Evolutionary conservation across 495 filamentous ascomycete species (phyloP), one percentile per base, ranked within the genome.

Genomic region (Cenococcum geophilum): DNA sequence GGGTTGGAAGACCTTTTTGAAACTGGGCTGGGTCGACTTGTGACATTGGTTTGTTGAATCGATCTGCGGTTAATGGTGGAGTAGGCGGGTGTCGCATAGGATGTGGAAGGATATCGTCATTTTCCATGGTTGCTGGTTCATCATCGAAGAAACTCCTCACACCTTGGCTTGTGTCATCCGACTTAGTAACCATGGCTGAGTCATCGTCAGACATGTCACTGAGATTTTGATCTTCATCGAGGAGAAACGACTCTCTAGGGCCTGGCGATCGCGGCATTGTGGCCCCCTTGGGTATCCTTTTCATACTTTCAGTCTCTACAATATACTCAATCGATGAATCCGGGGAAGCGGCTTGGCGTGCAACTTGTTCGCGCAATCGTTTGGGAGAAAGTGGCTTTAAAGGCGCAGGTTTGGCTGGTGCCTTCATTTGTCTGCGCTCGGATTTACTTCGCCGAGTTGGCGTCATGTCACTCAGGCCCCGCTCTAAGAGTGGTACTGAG

Each of bases 161-260:
- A 47, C 70, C 73, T 16, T 73, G 61, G 43, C 66, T 69, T 1
- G 66, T 66, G 16, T 65, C 62, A 20, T 64, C 70, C 32, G 76
- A 78, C 32, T 84, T 80, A 34, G 74, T 80, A 25, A 84, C 77
- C 21, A 82, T 71, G 8, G 84, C 76, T 1, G 92, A 93, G 32
- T 92, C 62, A 59, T 95, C 89, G 11, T 89, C 91, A 14, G 89
- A 92, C 14, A 92, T 73, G 60, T 88, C 89, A 57, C 87, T 92
- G 27, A 85, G 76, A 60, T 84, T 78, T 64, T 89, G 85, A 62
- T 85, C 85, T 25, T 85, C 82, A 50, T 84, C 79, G 23, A 89
- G 78, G 61, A 89, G 69, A 64, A 89, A 89, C 1, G 85, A 85
- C 23, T 81, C 70, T 18, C 73, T 71, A 4, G 73, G 64, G 32